Evolutionary conservation across 129 eudicot genomes (phyloP).

Genomic region (Solidago caesia): DNA sequence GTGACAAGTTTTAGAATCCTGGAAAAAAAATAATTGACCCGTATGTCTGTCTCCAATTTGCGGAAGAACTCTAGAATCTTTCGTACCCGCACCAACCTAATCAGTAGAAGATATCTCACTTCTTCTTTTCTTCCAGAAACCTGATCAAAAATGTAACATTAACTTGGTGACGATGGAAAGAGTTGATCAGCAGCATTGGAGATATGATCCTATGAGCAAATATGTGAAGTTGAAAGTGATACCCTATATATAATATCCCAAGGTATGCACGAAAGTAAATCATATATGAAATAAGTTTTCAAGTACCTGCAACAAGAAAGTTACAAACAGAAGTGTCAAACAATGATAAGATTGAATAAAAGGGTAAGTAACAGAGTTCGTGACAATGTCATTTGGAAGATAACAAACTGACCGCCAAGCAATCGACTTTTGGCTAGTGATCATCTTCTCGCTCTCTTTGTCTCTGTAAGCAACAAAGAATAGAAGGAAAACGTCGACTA

Average conservation of each 20-base stretch:
- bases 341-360: not conserved
- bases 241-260: conserved; percentile 5
- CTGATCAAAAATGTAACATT: conserved; percentile 27
- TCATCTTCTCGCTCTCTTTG: conserved; percentile 52
- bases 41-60: conserved; percentile 19
- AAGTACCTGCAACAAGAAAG: conserved; percentile 1
- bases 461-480: conserved; percentile 76
- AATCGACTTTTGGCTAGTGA: conserved; percentile 46
- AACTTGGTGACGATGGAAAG: not conserved
- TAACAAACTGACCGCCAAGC: conserved; percentile 47
- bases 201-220: conserved; percentile 42
- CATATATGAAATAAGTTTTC: not conserved
- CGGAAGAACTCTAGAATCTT: conserved; percentile 40
- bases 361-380: not conserved
- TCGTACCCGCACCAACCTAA: conserved; percentile 59
- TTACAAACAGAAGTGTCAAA: conserved; percentile 39
- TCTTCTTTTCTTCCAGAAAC: conserved; percentile 50
- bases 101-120: conserved; percentile 58
- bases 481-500: conserved; percentile 61
- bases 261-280: conserved; percentile 1
- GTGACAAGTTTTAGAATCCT: conserved; percentile 55
- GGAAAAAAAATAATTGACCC: conserved; percentile 62
- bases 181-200: too few species aligned
- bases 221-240: not conserved
- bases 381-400: not conserved